phyloP scores from a whole-genome alignment of 2,329 filamentous ascomycete genomes.

The Camptophora hylomeconis region DNA sequence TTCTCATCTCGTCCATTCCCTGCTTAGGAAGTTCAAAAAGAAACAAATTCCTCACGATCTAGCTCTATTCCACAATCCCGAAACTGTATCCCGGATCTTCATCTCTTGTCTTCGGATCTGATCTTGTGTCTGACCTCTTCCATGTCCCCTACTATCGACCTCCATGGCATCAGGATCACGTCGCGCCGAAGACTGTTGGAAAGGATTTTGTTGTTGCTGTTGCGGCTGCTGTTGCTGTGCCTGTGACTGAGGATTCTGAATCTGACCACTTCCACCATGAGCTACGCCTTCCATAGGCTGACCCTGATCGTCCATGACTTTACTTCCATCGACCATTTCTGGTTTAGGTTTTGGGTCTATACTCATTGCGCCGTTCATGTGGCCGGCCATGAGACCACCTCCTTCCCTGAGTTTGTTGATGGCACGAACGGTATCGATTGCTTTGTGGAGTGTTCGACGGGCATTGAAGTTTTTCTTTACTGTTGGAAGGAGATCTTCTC shows the following conservation, averaged over 20 bases:
- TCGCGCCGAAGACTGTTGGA: no score
- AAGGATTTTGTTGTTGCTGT: no score
- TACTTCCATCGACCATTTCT: constrained; percentile 31
- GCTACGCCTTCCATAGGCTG: constrained; percentile 15
- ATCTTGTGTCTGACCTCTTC: constrained; percentile 47
- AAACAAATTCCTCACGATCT: no score
- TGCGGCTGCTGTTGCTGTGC: no score
- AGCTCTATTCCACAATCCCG: constrained; percentile 42
- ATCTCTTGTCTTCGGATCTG: constrained; percentile 49
- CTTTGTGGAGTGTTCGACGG: constrained; percentile 50
- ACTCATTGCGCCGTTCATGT: constrained; percentile 49
- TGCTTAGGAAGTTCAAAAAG: no score
- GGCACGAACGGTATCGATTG: constrained; percentile 54
- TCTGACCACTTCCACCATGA: constrained; percentile 22
- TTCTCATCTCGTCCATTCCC: no score
- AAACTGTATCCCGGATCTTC: constrained; percentile 44
- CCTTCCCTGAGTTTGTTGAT: constrained; percentile 55
- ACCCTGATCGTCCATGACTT: constrained; percentile 26
- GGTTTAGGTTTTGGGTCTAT: constrained; percentile 42
- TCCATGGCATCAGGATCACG: constrained; percentile 33
- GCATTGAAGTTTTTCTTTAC: constrained; percentile 63
- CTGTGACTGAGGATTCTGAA: no score
- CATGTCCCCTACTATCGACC: constrained; percentile 46
- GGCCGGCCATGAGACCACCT: constrained; percentile 36
- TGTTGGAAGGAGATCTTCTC: constrained; percentile 46